A percentile compares a stretch with the other conserved stretches of the same genome.
Evolutionary conservation across 345 rosid species (phyloP).

Genomic region (Noccaea caerulescens): DNA sequence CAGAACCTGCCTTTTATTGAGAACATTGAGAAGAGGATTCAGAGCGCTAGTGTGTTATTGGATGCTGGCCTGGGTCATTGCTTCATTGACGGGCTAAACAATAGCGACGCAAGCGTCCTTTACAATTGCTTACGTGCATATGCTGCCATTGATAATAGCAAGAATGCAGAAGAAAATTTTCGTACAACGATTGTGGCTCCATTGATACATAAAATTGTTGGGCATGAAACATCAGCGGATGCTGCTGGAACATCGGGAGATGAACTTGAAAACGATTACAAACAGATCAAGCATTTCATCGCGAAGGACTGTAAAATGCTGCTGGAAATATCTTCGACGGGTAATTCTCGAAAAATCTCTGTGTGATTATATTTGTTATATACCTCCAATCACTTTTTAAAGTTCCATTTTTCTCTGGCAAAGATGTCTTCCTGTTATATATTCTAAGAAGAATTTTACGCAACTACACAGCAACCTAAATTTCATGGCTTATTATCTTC

Average conservation of each 20-base stretch:
- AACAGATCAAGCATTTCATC: conserved; percentile 65
- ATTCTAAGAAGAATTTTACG: neutral
- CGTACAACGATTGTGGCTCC: conserved; percentile 79
- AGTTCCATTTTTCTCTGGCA: conserved; percentile 6
- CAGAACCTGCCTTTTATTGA: conserved; percentile 97
- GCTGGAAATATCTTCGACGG: conserved; percentile 80
- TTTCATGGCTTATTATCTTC: conserved; percentile 13
- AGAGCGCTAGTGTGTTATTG: conserved; percentile 76
- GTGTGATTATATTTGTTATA: neutral
- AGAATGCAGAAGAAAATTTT: conserved; percentile 81
- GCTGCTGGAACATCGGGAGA: conserved; percentile 58
- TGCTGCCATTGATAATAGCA: conserved; percentile 82
- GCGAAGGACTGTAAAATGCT: conserved; percentile 81
- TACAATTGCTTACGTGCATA: conserved; percentile 95
- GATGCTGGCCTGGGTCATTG: conserved; percentile 98
- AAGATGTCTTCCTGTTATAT: neutral
- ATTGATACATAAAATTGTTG: conserved; percentile 62
- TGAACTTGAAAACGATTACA: conserved; percentile 82
- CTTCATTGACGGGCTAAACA: conserved; percentile 88
- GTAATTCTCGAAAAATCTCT: conserved; percentile 45
- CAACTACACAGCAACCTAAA: neutral
- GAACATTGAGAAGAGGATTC: conserved; percentile 97
- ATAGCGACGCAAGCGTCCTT: conserved; percentile 80
- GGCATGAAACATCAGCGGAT: conserved; percentile 53
- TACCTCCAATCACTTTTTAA: neutral